Conservation (phyloP, 805 yeast genomes). For the Wickerhamiella domercqiae region DNA sequence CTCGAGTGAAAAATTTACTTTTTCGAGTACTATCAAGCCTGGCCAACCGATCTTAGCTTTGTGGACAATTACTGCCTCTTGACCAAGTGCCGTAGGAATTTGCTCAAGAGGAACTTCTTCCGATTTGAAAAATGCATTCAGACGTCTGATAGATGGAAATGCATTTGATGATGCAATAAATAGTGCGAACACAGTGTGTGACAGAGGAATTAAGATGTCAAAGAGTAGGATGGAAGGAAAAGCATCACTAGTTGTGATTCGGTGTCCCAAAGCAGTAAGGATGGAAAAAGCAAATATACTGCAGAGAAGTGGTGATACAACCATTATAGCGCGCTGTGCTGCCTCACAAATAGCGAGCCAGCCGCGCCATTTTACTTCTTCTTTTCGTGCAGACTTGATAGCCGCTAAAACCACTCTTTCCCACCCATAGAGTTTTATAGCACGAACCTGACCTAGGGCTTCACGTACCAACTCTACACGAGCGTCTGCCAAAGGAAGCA, state of each 20-base stretch:
- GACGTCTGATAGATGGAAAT: slow-evolving; percentile 20
- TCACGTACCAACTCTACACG: slow-evolving; percentile 67
- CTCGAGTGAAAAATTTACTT: slow-evolving; percentile 38
- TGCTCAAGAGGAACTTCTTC: background rate
- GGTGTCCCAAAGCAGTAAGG: slow-evolving; percentile 4
- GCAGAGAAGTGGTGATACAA: slow-evolving; percentile 7
- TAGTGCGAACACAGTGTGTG: slow-evolving; percentile 30
- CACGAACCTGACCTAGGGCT: slow-evolving; percentile 55
- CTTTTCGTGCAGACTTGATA: slow-evolving; percentile 21
- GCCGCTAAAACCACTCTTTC: slow-evolving; percentile 55
- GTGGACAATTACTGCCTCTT: background rate
- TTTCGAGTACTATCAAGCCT: slow-evolving; percentile 30
- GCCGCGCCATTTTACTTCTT: slow-evolving; percentile 9
- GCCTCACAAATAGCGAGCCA: slow-evolving; percentile 8
- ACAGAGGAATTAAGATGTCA: slow-evolving; percentile 7
- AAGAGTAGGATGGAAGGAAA: slow-evolving; percentile 12
- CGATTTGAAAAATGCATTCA: slow-evolving; percentile 15
- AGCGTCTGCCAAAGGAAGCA: slow-evolving; percentile 41
- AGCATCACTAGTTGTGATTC: slow-evolving; percentile 6
- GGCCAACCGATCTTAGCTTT: slow-evolving; percentile 13
- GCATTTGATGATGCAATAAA: slow-evolving; percentile 27
- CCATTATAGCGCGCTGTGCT: slow-evolving; percentile 5
- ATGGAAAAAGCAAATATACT: slow-evolving; percentile 11
- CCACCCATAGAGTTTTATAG: slow-evolving; percentile 83
- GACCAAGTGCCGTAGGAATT: slow-evolving; percentile 4